These are phyloP conservation scores for Rhodomyrtus tomentosa DNA, from an alignment of 345 rosid genomes.

Conservation along the genomic window DNA sequence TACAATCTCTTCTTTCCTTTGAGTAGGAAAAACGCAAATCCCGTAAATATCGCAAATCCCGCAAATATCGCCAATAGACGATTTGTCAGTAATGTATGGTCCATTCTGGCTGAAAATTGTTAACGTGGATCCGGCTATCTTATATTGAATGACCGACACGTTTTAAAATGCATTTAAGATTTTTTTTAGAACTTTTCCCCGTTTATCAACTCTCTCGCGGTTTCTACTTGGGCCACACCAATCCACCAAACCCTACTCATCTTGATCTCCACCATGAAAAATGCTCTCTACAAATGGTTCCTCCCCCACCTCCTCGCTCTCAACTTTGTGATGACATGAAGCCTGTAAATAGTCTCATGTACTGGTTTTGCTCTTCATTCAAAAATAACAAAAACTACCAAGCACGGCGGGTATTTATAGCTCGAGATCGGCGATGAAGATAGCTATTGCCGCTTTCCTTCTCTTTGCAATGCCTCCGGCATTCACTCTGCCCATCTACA, in stretches of 20 bases:
- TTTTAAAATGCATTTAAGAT: too few species aligned
- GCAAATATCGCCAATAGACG: too few species aligned
- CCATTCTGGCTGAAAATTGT: too few species aligned
- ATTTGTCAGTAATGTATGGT: too few species aligned
- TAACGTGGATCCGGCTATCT: too few species aligned
- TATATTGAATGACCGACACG: too few species aligned
- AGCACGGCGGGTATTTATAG: background rate
- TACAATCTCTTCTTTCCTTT: too few species aligned
- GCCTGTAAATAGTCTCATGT: background rate
- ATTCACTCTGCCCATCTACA: background rate
- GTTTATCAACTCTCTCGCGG: too few species aligned
- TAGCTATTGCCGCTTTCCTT: background rate
- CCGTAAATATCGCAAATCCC: too few species aligned
- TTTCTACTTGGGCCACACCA: background rate
- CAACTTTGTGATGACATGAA: background rate
- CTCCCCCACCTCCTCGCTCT: background rate
- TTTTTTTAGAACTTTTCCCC: too few species aligned
- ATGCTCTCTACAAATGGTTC: background rate
- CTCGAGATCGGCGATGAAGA: rapidly evolving
- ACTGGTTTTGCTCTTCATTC: background rate
- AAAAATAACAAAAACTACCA: background rate
- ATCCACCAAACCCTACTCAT: background rate
- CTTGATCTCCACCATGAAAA: background rate
- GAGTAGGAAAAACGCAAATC: too few species aligned
- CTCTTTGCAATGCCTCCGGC: background rate